These are phyloP conservation scores for Lepidium africanum DNA, from an alignment of 345 rosid species.

Conservation along the genomic window DNA sequence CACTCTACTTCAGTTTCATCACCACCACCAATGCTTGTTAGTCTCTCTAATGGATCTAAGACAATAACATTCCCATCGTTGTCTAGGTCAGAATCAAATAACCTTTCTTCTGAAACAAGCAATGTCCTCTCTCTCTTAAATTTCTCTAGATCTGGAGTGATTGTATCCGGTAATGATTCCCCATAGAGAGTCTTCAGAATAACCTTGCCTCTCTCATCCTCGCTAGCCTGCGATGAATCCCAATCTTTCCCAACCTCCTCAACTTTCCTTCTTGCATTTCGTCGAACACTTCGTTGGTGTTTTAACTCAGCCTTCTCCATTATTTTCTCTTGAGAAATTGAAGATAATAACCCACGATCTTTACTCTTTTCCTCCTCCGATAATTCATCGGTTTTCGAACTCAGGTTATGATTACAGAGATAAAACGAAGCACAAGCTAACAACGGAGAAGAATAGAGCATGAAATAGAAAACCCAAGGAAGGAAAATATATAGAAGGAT, in stretches of 20 bases:
- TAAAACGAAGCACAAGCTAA: constrained; percentile 30
- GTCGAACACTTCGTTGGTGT: constrained; percentile 41
- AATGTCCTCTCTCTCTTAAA: constrained; percentile 25
- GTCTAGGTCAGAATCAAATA: background rate
- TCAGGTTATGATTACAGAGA: constrained; percentile 18
- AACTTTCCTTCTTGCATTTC: constrained; percentile 37
- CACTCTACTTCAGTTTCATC: constrained; percentile 36
- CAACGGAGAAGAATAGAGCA: constrained; percentile 46
- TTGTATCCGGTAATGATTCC: constrained; percentile 13
- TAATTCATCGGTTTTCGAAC: background rate
- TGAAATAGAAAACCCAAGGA: constrained; percentile 46
- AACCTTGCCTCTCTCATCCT: constrained; percentile 19
- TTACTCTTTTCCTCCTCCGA: constrained; percentile 8
- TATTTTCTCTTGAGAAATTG: background rate
- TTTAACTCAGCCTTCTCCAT: constrained; percentile 20
- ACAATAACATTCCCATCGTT: background rate
- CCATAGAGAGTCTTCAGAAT: constrained; percentile 12
- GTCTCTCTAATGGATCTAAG: constrained; percentile 18
- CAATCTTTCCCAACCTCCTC: constrained; percentile 31
- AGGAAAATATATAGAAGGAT: constrained; percentile 41
- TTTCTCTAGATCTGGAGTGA: constrained; percentile 4
- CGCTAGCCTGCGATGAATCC: constrained; percentile 25
- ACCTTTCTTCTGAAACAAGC: constrained; percentile 18
- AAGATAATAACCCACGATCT: background rate
- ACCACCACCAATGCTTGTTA: constrained; percentile 4